Base-by-base conservation (phyloP, 352 stramenopile genomes). In the Phytopythium kandeliae region DNA sequence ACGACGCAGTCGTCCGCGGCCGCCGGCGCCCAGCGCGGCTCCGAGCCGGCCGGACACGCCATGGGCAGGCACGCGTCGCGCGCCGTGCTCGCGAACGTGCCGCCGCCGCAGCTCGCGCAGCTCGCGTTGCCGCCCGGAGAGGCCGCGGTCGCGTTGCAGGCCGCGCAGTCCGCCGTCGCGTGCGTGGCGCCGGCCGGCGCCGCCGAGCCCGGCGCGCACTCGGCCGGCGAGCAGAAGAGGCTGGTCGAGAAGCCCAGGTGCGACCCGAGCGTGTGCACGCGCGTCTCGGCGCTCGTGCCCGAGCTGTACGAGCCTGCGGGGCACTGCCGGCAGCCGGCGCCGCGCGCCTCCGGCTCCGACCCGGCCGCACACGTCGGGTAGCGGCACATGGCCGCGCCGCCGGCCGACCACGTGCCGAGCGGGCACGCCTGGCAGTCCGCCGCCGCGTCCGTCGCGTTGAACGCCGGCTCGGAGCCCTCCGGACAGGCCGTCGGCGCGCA, bases 301-400 rank as follows among this genome's bases (percentile, higher is more conserved):
- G 33, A 24, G 22, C 62, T 74, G 55, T 60, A 81, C 8, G 53
- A 55, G 13, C 67, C 71, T 7, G 43, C 55, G 0, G 40, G 19
- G 38, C 71, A 81, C 19, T 63, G 19, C 0, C 62, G 3, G 28
- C 71, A 81, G 5, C 15, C 48, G 0, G 55, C 56, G 44, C 71
- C 67, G 31, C 65, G 41, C 26, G 60, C 62, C 16, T 62, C 67
- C 0, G 71, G 71, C 46, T 78, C 65, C 44, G 63, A 74, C n/a
- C 65, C 71, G n/a, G 67, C 47, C 13, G 64, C 44, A n/a, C 71
- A 81, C 11, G 38, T 37, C 5, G 67, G 67, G 51, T 62, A 74
- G 43, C 51, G 54, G 35, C 67, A 81, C 25, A 65, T 45, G 13
- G 58, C 56, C 36, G 58, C 44, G 40, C 72, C 69, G 7, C 71